Conservation (phyloP, 805 yeast genomes). For the Metschnikowia noctiluminum region DNA sequence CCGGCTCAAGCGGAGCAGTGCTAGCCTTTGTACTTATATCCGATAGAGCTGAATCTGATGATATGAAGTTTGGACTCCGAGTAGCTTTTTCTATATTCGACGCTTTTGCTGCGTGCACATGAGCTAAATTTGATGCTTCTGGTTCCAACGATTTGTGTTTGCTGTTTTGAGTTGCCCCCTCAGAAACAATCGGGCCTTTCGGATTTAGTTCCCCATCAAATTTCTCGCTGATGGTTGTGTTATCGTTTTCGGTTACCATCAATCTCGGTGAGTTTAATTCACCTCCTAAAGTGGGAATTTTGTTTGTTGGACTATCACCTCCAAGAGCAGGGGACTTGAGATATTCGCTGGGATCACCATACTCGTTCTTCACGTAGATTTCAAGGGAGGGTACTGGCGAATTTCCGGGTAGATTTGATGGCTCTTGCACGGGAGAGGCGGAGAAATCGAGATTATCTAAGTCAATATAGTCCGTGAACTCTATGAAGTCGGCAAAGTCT, state of each 20-base stretch:
- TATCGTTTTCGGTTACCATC: too few species aligned
- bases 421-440: slow-evolving; percentile 8
- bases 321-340: neutral
- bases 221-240: too few species aligned
- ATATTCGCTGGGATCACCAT: neutral
- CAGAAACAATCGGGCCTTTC: too few species aligned
- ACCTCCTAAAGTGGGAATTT: neutral
- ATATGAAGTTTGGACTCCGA: too few species aligned
- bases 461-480: slow-evolving; percentile 40
- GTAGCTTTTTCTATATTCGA: too few species aligned
- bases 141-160: too few species aligned
- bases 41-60: neutral
- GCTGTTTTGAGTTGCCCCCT: too few species aligned
- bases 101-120: too few species aligned
- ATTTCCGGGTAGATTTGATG: neutral
- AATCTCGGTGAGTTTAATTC: too few species aligned
- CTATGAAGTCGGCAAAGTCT: slow-evolving; percentile 32
- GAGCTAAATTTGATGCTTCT: too few species aligned
- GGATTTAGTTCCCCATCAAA: too few species aligned
- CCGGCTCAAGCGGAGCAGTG: slow-evolving; percentile 2
- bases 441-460: slow-evolving; percentile 34
- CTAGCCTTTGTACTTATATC: neutral
- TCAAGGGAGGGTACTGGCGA: slow-evolving; percentile 2
- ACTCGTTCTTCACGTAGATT: neutral
- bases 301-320: neutral